Evolutionary conservation across 2,329 filamentous ascomycete genomes (phyloP).

Genomic region (Fusarium brachygibbosum): DNA sequence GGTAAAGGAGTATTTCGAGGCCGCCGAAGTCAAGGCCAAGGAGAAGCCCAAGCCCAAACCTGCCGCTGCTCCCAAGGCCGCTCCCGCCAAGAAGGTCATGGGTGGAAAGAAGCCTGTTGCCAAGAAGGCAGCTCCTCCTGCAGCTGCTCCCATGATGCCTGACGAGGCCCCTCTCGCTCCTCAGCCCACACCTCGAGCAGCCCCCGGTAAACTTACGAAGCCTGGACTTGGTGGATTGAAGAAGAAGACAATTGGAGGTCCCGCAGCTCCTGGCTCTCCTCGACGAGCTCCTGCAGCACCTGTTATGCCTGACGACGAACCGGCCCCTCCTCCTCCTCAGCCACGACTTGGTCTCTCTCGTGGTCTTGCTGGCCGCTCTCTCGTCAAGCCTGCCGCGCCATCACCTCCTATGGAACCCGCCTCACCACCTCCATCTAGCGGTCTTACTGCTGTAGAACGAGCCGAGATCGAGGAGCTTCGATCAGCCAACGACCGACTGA

Average conservation of each 20-base stretch:
- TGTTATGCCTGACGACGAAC: slow-evolving; percentile 70
- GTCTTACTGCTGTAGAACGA: slow-evolving; percentile 82
- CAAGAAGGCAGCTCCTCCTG: slow-evolving; percentile 60
- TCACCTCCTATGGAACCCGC: slow-evolving; percentile 64
- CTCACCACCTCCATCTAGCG: slow-evolving; percentile 72
- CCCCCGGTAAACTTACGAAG: slow-evolving; percentile 67
- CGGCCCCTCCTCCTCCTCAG: slow-evolving; percentile 66
- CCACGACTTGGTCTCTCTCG: slow-evolving; percentile 77
- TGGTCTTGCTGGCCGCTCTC: slow-evolving; percentile 86
- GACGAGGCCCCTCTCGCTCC: slow-evolving; percentile 69
- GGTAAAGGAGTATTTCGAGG: slow-evolving; percentile 91
- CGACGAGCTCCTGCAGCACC: slow-evolving; percentile 63
- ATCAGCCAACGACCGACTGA: slow-evolving; percentile 82
- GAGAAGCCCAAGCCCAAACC: slow-evolving; percentile 86
- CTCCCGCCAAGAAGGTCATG: slow-evolving; percentile 63
- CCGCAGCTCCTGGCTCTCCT: slow-evolving; percentile 68
- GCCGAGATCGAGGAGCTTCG: slow-evolving; percentile 94
- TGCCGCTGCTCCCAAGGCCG: slow-evolving; percentile 65
- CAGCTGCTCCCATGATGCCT: slow-evolving; percentile 57
- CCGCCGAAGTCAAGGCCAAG: slow-evolving; percentile 64
- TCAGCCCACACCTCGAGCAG: slow-evolving; percentile 67
- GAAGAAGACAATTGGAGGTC: slow-evolving; percentile 65
- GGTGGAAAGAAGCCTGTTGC: slow-evolving; percentile 59
- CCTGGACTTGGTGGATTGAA: slow-evolving; percentile 70
- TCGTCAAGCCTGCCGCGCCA: slow-evolving; percentile 78